phyloP scores from a whole-genome alignment of 129 eudicot species.

The Apium graveolens region DNA sequence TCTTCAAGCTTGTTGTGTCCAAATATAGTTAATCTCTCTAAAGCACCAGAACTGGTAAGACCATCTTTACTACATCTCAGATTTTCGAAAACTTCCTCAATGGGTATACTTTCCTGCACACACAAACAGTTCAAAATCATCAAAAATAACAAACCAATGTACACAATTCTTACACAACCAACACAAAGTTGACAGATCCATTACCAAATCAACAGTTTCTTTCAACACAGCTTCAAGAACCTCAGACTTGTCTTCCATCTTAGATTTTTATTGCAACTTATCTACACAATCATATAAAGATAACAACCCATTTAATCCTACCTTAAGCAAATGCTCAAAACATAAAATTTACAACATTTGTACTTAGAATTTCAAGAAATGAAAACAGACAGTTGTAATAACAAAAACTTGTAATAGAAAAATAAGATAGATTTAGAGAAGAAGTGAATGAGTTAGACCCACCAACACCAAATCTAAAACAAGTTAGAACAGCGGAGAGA shows the following conservation, averaged over 20 bases:
- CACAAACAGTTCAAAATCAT: slow-evolving; percentile 18
- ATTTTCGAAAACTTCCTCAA: slow-evolving; percentile 97
- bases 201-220: slow-evolving; percentile 99
- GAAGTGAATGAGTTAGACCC: slow-evolving; percentile 31
- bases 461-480: slow-evolving; percentile 71
- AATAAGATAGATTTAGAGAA: slow-evolving; percentile 18
- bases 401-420: slow-evolving; percentile 11
- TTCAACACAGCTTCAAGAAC: slow-evolving; percentile 95
- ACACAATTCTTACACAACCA: neutral
- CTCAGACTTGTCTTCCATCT: slow-evolving; percentile 85
- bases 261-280: neutral
- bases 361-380: neutral
- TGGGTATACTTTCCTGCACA: slow-evolving; percentile 87
- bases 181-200: slow-evolving; percentile 30
- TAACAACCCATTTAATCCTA: slow-evolving; percentile 6
- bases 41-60: slow-evolving; percentile 70
- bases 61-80: slow-evolving; percentile 96
- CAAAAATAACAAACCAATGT: slow-evolving; percentile 2
- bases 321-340: neutral
- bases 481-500: neutral
- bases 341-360: neutral
- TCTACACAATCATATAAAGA: neutral
- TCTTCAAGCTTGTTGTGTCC: slow-evolving; percentile 98
- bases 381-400: neutral
- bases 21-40: slow-evolving; percentile 76